phyloP scores from a whole-genome alignment of 805 yeast genomes.

The Starmerella riodocensis region DNA sequence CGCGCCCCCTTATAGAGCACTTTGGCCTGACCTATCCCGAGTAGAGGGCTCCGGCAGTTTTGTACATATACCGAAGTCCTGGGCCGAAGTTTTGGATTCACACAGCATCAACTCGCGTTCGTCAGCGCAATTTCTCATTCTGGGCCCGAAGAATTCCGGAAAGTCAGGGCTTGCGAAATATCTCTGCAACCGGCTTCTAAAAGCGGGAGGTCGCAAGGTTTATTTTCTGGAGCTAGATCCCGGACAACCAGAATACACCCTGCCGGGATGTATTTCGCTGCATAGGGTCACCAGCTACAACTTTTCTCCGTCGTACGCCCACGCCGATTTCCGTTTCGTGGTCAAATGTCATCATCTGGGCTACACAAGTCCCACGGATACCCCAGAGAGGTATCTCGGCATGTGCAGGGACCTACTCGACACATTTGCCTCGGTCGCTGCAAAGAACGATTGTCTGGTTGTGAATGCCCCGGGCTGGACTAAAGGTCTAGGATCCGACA shows the following conservation, averaged over 20 bases:
- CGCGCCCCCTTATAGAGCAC: constrained; percentile 24
- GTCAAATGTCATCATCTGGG: constrained; percentile 40
- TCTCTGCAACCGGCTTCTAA: constrained; percentile 20
- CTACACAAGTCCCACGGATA: constrained; percentile 51
- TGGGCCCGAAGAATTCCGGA: constrained; percentile 68
- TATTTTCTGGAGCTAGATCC: constrained; percentile 70
- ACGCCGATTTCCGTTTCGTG: constrained; percentile 21
- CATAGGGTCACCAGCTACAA: constrained; percentile 27
- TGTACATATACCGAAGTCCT: constrained; percentile 13
- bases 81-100: constrained; percentile 17
- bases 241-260: constrained; percentile 70
- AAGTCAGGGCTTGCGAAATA: constrained; percentile 59
- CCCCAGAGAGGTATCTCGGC: constrained; percentile 43
- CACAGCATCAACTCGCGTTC: neutral
- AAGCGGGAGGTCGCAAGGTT: constrained; percentile 25
- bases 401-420: constrained; percentile 33
- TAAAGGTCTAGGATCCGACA: constrained; percentile 67
- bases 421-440: constrained; percentile 19
- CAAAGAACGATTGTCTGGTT: constrained; percentile 29
- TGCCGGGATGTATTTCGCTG: constrained; percentile 58
- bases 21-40: constrained; percentile 14
- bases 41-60: neutral
- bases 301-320: constrained; percentile 32
- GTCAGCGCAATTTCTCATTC: constrained; percentile 28
- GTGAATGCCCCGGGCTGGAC: constrained; percentile 87